Evolutionary conservation across 177 flowering plant genomes (phyloP), one percentile per base, ranked within the genome.

Genomic region (Vitis hybrid): DNA sequence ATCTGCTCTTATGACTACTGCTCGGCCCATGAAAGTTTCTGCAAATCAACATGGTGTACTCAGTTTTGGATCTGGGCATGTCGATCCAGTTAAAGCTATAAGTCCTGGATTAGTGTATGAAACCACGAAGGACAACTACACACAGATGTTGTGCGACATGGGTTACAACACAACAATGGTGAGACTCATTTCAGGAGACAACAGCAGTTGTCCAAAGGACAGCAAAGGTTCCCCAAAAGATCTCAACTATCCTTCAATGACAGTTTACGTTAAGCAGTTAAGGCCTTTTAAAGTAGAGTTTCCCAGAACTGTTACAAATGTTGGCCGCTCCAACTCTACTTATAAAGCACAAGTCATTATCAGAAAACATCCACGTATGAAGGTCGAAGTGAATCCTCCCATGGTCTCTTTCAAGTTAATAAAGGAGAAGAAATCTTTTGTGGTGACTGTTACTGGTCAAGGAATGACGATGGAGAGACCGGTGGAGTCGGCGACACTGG

Each of bases 51-150:
- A 18, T 18, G 20, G 20, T 18, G 20, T 82, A 41, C 77, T 79
- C 32, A 76, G 67, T 12, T 81, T 62, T 48, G 86, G 83, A 21
- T 48, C 86, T 7, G 86, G 84, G 1, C 77, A 77, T 57, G 56
- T 81, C 3, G 64, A 83, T 56, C 88, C 85, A 0, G 27, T 65
- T 17, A 61, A 65, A 53, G 87, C 84, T 41, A 2, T 61, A 13
- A 3, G 76, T 35, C 85, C 86, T 1, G 86, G 86, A 5, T 76
- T 85, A 4, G 78, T 83, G 1, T 83, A 78, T 27, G 84, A 80
- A 5, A 30, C 70, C 20, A 11, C 9, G 1, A 54, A 49, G 46
- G 61, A 54, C 2, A 81, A 80, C 52, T 78, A 83, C 63, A 48
- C 76, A 24, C 61, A 72, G 41, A 1, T 78, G 54, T 72, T 83